A percentile compares a stretch with the other conserved stretches of the same genome.
phyloP scores from a whole-genome alignment of 345 rosid species.

The Salix exigua region DNA sequence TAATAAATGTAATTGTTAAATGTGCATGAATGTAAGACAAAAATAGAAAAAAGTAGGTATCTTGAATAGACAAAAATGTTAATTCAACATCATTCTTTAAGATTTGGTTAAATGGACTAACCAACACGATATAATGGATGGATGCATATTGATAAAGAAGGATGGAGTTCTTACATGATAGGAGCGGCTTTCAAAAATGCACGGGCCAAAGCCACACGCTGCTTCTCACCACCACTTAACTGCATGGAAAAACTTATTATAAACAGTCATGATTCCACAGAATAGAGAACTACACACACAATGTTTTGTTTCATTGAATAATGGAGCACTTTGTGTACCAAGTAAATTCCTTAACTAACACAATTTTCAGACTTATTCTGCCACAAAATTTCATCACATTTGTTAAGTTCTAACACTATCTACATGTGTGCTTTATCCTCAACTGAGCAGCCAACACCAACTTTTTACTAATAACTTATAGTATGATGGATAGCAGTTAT shows the following conservation, averaged over 20 bases:
- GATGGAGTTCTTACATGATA: slow-evolving; percentile 57
- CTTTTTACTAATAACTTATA: too few species aligned
- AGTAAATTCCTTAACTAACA: not conserved
- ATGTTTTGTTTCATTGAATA: not conserved
- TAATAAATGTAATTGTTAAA: not conserved
- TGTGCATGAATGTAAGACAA: not conserved
- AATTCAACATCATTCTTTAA: not conserved
- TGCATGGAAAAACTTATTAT: slow-evolving; percentile 33
- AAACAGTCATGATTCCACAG: slow-evolving; percentile 2
- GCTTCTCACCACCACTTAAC: slow-evolving; percentile 99
- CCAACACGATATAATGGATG: not conserved
- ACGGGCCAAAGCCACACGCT: slow-evolving; percentile 95
- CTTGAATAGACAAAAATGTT: not conserved
- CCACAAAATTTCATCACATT: not conserved
- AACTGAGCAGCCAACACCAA: too few species aligned
- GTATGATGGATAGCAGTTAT: too few species aligned
- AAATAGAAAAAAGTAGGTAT: not conserved
- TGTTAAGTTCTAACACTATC: not conserved
- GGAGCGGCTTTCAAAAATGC: slow-evolving; percentile 86
- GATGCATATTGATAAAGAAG: not conserved
- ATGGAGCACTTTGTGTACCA: not conserved
- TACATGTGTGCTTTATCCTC: too few species aligned
- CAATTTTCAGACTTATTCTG: not conserved
- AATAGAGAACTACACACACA: slow-evolving; percentile 2
- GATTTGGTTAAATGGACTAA: not conserved